A percentile compares a stretch with the other conserved stretches of the same genome.
These are phyloP conservation scores for Penium margaritaceum DNA, from an alignment of 139 green algal species.

Conservation along the genomic window DNA sequence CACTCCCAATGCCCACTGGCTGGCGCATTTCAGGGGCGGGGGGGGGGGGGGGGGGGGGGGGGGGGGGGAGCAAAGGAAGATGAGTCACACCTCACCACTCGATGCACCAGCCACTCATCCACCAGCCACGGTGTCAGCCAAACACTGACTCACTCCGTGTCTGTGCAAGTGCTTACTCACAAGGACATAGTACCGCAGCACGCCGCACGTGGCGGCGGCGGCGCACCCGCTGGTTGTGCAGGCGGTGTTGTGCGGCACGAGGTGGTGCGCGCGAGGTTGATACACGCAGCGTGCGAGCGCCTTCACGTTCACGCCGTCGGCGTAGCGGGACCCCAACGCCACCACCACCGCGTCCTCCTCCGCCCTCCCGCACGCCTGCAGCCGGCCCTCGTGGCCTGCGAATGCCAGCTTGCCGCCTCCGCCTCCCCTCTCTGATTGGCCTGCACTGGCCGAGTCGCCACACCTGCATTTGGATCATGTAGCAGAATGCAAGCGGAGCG, in stretches of 20 bases:
- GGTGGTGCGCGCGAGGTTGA: too few species aligned
- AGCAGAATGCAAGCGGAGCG: too few species aligned
- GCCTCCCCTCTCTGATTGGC: too few species aligned
- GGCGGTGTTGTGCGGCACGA: too few species aligned
- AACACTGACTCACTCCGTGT: too few species aligned
- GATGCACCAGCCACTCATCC: too few species aligned
- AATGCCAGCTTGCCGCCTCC: conserved; percentile 8
- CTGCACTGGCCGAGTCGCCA: too few species aligned
- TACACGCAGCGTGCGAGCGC: conserved; percentile 23
- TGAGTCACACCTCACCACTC: background rate
- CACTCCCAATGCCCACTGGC: too few species aligned
- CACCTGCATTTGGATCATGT: too few species aligned
- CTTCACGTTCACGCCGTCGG: conserved; percentile 22
- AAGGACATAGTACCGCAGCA: conserved; percentile 29
- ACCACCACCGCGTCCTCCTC: conserved; percentile 9
- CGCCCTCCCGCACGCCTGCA: conserved; percentile 15
- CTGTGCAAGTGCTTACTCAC: background rate
- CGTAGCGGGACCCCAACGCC: background rate
- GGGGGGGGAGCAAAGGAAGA: background rate
- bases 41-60: background rate
- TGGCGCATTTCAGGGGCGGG: background rate
- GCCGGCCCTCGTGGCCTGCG: background rate
- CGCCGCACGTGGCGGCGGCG: conserved; percentile 1
- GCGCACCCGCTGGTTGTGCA: conserved; percentile 5
- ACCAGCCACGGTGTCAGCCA: too few species aligned